A percentile compares a stretch with the other conserved stretches of the same genome.
Evolutionary conservation across 2,329 filamentous ascomycete genomes (phyloP).

Genomic region (Fonsecaea multimorphosa): DNA sequence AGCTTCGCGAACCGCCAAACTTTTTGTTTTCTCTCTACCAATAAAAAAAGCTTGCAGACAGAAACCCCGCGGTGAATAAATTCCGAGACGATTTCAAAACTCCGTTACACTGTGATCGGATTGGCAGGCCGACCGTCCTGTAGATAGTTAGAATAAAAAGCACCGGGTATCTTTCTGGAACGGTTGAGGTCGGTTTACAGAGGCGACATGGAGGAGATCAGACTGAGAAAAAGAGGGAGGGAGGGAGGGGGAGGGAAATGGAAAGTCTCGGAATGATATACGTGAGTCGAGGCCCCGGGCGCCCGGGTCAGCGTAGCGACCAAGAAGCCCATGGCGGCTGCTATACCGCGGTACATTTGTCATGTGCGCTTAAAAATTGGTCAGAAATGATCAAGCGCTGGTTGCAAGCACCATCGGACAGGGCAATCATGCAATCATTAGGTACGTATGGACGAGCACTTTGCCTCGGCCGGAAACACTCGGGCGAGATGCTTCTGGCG

Average conservation of each 20-base stretch:
- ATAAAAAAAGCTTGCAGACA: not conserved
- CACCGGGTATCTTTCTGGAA: not conserved
- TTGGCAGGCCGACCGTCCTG: constrained; percentile 38
- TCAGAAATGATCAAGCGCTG: constrained; percentile 20
- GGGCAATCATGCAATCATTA: too few species aligned
- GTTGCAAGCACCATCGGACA: not conserved
- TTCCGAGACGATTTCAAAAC: not conserved
- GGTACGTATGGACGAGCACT: not conserved
- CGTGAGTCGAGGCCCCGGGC: not conserved
- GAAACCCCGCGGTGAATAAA: constrained; percentile 4
- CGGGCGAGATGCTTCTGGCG: constrained; percentile 9
- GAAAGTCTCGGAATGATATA: constrained; percentile 26
- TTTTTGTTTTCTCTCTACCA: not conserved
- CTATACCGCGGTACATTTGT: constrained; percentile 30
- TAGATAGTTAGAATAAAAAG: constrained; percentile 36
- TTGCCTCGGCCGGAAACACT: constrained; percentile 22
- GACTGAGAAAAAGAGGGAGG: constrained; percentile 11
- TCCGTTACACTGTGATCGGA: constrained; percentile 22
- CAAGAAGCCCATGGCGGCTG: not conserved
- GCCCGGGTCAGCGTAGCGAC: not conserved
- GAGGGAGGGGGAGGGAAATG: constrained; percentile 2
- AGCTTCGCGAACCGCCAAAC: not conserved
- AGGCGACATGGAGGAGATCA: constrained; percentile 2
- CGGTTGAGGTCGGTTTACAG: not conserved
- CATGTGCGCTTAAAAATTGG: constrained; percentile 33